Conservation (phyloP, 176 grass and related monocot species). For the Carex parvula region DNA sequence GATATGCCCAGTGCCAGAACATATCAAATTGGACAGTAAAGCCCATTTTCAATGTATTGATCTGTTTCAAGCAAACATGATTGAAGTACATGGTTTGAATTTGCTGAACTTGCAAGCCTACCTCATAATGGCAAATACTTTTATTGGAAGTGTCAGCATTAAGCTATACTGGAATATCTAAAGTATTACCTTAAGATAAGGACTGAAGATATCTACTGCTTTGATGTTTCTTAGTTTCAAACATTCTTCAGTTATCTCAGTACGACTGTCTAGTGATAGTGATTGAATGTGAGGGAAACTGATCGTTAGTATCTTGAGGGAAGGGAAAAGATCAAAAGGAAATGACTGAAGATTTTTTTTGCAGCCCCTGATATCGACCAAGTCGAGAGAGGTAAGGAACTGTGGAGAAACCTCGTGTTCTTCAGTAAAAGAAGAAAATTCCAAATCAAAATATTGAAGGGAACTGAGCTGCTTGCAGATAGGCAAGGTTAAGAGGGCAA, state of each 20-base stretch:
- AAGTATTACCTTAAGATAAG: background rate
- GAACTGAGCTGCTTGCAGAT: slow-evolving; percentile 22
- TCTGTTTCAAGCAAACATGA: background rate
- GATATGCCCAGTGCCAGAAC: background rate
- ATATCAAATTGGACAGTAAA: background rate
- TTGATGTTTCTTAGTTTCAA: background rate
- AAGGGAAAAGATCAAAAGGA: slow-evolving; percentile 13
- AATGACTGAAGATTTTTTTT: background rate
- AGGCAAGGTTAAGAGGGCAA: background rate
- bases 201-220: too few species aligned
- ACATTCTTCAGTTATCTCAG: background rate
- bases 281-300: accelerated
- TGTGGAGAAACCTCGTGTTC: slow-evolving; percentile 13
- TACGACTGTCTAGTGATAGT: background rate
- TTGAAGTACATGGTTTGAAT: background rate
- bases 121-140: background rate
- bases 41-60: background rate
- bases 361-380: accelerated
- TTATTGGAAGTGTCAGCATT: background rate
- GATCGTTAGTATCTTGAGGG: background rate
- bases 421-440: background rate
- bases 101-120: background rate
- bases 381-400: slow-evolving; percentile 18
- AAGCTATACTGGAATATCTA: background rate
- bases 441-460: background rate